Evolutionary conservation across 2,329 filamentous ascomycete genomes (phyloP).

Genomic region (Cercospora nicotianae): DNA sequence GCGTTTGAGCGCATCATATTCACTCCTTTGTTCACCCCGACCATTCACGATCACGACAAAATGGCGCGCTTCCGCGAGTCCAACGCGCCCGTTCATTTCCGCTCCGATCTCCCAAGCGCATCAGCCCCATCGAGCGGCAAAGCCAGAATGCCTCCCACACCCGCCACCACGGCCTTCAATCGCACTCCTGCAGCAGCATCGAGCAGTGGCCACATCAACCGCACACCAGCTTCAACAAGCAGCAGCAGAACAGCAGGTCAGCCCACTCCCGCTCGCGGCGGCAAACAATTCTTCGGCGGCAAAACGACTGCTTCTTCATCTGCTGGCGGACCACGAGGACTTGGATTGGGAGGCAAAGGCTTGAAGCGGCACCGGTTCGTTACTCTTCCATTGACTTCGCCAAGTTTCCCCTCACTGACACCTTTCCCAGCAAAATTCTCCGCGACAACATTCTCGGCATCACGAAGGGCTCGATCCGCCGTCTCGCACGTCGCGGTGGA

Average conservation of each 20-base stretch:
- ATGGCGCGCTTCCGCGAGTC: slow-evolving; percentile 2
- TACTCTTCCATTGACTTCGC: slow-evolving; percentile 65
- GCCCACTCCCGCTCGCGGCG: background rate
- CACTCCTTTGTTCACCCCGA: background rate
- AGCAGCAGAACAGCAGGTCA: background rate
- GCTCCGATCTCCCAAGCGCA: background rate
- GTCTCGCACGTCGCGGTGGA: slow-evolving; percentile 72
- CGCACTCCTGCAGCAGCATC: background rate
- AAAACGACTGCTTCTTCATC: background rate
- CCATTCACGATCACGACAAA: background rate
- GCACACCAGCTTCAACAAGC: background rate
- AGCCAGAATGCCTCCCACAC: background rate
- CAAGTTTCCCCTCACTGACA: background rate
- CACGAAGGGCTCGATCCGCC: slow-evolving; percentile 69
- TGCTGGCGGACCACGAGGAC: background rate
- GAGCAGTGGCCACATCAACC: background rate
- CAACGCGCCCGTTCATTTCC: background rate
- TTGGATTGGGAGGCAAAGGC: slow-evolving; percentile 21
- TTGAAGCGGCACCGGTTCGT: slow-evolving; percentile 31
- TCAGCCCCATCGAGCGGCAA: background rate
- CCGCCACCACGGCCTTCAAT: background rate
- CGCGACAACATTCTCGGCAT: slow-evolving; percentile 99
- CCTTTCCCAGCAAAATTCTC: slow-evolving; percentile 74
- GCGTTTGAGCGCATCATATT: background rate
- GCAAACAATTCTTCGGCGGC: slow-evolving; percentile 10